A percentile compares a stretch with the other conserved stretches of the same genome.
Conservation (phyloP, 2,329 filamentous ascomycete species). For the Fusarium neocosmosporiellum region DNA sequence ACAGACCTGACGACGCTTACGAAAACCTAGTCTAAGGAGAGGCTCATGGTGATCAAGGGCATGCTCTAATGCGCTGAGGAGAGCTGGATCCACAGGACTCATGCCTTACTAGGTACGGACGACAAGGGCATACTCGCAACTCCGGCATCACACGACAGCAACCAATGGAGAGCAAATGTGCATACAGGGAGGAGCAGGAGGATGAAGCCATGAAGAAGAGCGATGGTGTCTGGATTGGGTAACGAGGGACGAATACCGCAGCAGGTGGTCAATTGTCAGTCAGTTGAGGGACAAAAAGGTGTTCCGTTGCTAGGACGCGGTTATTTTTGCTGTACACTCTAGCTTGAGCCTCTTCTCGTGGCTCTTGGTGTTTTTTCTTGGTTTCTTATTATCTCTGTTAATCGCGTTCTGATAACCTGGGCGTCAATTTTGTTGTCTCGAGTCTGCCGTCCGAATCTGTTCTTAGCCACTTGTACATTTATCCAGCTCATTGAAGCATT, state of each 20-base stretch:
- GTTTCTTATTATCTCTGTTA: constrained; percentile 30
- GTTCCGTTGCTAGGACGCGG: constrained; percentile 19
- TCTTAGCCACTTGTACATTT: not conserved
- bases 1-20: constrained; percentile 35
- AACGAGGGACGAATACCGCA: not conserved
- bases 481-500: not conserved
- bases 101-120: constrained; percentile 24
- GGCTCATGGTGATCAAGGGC: constrained; percentile 16
- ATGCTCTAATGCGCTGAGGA: constrained; percentile 16
- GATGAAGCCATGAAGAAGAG: not conserved
- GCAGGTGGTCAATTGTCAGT: constrained; percentile 7
- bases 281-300: constrained; percentile 27
- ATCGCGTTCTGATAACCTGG: constrained; percentile 36
- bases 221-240: not conserved
- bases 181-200: not conserved
- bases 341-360: constrained; percentile 25
- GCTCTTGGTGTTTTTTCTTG: constrained; percentile 36
- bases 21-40: constrained; percentile 23
- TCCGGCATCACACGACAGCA: constrained; percentile 6
- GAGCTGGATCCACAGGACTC: constrained; percentile 26
- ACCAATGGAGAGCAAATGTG: not conserved
- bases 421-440: constrained; percentile 26
- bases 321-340: constrained; percentile 40
- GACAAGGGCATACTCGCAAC: constrained; percentile 16
- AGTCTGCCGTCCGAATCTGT: not conserved